Base-by-base conservation (phyloP, 495 filamentous ascomycete species). In the Podospora australis region DNA sequence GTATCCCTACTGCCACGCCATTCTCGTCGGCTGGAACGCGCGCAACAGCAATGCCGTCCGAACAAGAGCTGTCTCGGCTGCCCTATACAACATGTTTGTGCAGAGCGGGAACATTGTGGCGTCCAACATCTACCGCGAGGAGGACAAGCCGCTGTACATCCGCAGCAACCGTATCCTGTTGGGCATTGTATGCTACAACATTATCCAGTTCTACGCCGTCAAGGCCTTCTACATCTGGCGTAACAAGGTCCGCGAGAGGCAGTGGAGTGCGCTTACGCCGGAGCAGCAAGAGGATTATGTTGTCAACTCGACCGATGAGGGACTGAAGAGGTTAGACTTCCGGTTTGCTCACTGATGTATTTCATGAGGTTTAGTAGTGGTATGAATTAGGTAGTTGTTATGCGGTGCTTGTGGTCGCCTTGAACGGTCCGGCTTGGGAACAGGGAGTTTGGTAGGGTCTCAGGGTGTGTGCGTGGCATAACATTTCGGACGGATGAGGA, bases 1-100 rank as follows among this genome's bases (percentile, higher is more conserved):
- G 7, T 76, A 77, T 36, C 80, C 81, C 1, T 83, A 83, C 55
- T 72, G 77, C 48, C 81, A 83, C 57, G 75, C 80, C 4, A 77
- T 83, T 44, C 48, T 82, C 13, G 79, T 82, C 4, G 73, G 72
- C 19, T 80, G 79, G 70, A 79, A 74, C 19, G 77, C 78, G 4
- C 64, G 74, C 34, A 83, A 84, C 64, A 72, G 75, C 19, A 80
- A 80, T 17, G 71, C 75, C 0, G 80, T 84, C n/a, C 66, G 78
- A 1, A 83, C 79, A 3, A 57, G 81, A 6, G 77, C 80, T n/a
- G 78, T 83, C 8, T 74, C 73, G 1, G 75, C 73, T 1, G 70
- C 70, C 2, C 24, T 72, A 6, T 78, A 76, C 56, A 78, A 75
- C 48, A 67, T 69, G 60, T 63, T 67, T 43, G 66, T 70, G 11